phyloP scores from a whole-genome alignment of 2,329 filamentous ascomycete species.

The Xylaria hypoxylon region DNA sequence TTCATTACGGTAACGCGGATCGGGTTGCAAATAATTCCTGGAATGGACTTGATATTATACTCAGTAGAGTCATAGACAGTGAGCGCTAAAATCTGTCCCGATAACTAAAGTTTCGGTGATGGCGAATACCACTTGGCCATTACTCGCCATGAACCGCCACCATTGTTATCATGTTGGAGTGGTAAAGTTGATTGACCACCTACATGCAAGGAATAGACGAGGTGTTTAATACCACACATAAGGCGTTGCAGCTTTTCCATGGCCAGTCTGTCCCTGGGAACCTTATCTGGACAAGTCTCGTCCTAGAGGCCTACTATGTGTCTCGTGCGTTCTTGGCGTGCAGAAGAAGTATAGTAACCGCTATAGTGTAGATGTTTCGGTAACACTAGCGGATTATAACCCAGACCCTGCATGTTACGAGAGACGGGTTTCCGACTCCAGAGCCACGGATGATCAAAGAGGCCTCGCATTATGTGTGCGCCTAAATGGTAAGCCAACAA shows the following conservation, averaged over 20 bases:
- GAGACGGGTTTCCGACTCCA: slow-evolving; percentile 17
- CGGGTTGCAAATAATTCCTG: not conserved
- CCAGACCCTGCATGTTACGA: slow-evolving; percentile 13
- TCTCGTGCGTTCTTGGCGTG: slow-evolving; percentile 43
- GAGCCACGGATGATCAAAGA: slow-evolving; percentile 24
- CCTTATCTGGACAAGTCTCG: slow-evolving; percentile 40
- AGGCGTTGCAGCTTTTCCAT: slow-evolving; percentile 1
- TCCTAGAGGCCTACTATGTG: slow-evolving; percentile 41
- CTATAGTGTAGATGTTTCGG: slow-evolving; percentile 31
- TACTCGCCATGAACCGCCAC: slow-evolving; percentile 10
- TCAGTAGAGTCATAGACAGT: too few species aligned
- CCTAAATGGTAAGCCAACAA: not conserved
- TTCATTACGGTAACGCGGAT: slow-evolving; percentile 18
- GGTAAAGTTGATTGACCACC: not conserved
- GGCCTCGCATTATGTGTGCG: slow-evolving; percentile 10
- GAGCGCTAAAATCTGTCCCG: not conserved
- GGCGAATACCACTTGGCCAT: slow-evolving; percentile 9
- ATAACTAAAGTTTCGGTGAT: not conserved
- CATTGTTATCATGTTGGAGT: not conserved
- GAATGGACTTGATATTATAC: slow-evolving; percentile 9
- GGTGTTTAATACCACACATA: slow-evolving; percentile 12
- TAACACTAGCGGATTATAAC: slow-evolving; percentile 29
- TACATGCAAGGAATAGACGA: not conserved
- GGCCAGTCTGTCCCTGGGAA: slow-evolving; percentile 20
- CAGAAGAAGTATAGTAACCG: slow-evolving; percentile 25